phyloP scores from a whole-genome alignment of 2,329 filamentous ascomycete species.

The Sordariomycetes sp. region DNA sequence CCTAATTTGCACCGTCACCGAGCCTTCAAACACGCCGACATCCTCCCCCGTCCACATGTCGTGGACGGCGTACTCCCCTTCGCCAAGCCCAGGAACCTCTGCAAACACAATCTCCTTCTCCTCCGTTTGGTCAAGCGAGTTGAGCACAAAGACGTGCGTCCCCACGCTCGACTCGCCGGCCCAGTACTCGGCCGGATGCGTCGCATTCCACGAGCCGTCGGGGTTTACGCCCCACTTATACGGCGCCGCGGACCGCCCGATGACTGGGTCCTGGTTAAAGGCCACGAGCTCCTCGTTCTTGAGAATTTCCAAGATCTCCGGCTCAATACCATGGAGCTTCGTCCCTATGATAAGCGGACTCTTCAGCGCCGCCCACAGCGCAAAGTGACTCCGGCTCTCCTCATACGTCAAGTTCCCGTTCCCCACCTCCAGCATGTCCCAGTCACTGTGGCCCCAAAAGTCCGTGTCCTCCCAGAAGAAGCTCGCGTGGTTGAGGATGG shows the following conservation, averaged over 20 bases:
- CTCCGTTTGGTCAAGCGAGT: slow-evolving; percentile 21
- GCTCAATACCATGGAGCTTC: slow-evolving; percentile 21
- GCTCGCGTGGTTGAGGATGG: slow-evolving; percentile 36
- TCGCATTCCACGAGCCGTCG: slow-evolving; percentile 36
- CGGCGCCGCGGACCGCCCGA: slow-evolving; percentile 29
- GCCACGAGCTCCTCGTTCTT: slow-evolving; percentile 25
- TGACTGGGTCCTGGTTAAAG: slow-evolving; percentile 33
- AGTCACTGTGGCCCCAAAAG: slow-evolving; percentile 39
- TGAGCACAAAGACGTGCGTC: slow-evolving; percentile 36
- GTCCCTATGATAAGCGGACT: slow-evolving; percentile 38
- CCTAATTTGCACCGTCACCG: slow-evolving; percentile 15
- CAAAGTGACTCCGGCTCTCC: slow-evolving; percentile 38
- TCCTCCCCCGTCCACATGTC: slow-evolving; percentile 34
- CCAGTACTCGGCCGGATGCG: slow-evolving; percentile 38
- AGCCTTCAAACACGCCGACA: slow-evolving; percentile 21
- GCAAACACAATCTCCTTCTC: slow-evolving; percentile 25
- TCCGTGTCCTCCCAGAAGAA: slow-evolving; percentile 30
- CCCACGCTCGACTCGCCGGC: slow-evolving; percentile 28
- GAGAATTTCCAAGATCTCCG: slow-evolving; percentile 26
- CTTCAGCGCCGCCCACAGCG: slow-evolving; percentile 39
- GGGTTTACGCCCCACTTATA: slow-evolving; percentile 37
- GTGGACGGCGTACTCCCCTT: slow-evolving; percentile 23
- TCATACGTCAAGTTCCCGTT: slow-evolving; percentile 32
- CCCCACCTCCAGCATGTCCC: slow-evolving; percentile 40
- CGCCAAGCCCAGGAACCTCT: slow-evolving; percentile 30